Evolutionary conservation across 2,329 filamentous ascomycete species (phyloP).

Genomic region (Curvularia spicifera): DNA sequence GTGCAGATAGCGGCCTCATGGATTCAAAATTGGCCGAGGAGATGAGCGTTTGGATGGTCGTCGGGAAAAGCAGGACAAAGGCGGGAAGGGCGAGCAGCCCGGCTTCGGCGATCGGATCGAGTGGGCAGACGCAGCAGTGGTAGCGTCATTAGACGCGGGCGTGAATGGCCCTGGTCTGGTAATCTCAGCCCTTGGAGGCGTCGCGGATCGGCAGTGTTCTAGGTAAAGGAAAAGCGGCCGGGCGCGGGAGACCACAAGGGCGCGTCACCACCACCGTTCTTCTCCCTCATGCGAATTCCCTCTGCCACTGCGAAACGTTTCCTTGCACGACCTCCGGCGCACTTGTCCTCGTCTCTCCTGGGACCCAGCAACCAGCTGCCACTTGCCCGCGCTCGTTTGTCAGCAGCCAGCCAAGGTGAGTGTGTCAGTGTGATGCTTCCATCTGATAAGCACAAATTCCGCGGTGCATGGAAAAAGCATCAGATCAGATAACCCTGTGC

Average conservation of each 20-base stretch:
- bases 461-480: conserved; percentile 17
- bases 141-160: conserved; percentile 10
- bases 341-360: conserved; percentile 14
- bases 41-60: background rate
- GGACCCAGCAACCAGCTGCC: conserved; percentile 19
- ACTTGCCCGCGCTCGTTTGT: conserved; percentile 23
- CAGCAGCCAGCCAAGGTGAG: conserved; percentile 29
- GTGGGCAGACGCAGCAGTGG: background rate
- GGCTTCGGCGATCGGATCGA: conserved; percentile 10
- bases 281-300: conserved; percentile 14
- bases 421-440: conserved; percentile 18
- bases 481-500: conserved; percentile 21
- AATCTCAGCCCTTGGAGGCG: conserved; percentile 18
- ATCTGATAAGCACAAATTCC: conserved; percentile 38
- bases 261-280: conserved; percentile 20
- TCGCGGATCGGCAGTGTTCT: conserved; percentile 14
- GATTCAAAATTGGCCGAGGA: background rate
- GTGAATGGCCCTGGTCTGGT: too few relatives aligned
- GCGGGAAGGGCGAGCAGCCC: conserved; percentile 3
- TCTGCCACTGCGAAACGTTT: conserved; percentile 8
- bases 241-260: conserved; percentile 12
- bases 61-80: conserved; percentile 19
- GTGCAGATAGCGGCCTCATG: background rate
- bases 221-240: conserved; percentile 9
- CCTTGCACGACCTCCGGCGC: conserved; percentile 1